These are phyloP conservation scores for Serendipita vermifera DNA, from an alignment of 768 basidiomycete genomes.

Conservation along the genomic window DNA sequence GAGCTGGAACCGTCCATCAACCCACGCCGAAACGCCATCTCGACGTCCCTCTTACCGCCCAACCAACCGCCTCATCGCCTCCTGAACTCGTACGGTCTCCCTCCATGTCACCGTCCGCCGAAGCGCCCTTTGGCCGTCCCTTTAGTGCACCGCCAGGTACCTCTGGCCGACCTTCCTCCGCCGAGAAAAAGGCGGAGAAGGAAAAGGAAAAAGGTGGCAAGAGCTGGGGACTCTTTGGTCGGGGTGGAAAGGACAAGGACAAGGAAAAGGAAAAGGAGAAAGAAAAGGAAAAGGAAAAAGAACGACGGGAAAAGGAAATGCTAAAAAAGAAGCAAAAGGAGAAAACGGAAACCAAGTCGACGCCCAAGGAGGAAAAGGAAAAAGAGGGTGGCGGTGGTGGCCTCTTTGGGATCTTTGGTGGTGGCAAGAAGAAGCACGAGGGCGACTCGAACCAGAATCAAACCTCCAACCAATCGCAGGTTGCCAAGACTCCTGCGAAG, in stretches of 20 bases:
- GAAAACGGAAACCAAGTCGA: conserved; percentile 22
- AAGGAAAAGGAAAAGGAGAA: conserved; percentile 15
- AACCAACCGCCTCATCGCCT: conserved; percentile 15
- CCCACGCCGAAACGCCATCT: conserved; percentile 48
- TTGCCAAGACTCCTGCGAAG: background rate
- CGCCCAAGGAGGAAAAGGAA: conserved; percentile 31
- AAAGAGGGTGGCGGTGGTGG: conserved; percentile 56
- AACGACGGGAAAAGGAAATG: conserved; percentile 25
- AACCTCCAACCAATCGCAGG: background rate
- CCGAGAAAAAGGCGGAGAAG: conserved; percentile 43
- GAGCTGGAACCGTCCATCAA: conserved; percentile 37
- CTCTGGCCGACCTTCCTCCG: conserved; percentile 23
- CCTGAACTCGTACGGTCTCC: conserved; percentile 14
- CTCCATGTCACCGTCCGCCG: conserved; percentile 20
- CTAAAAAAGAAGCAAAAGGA: conserved; percentile 36
- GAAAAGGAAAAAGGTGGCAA: conserved; percentile 39
- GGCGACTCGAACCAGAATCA: conserved; percentile 47
- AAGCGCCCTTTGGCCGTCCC: conserved; percentile 17
- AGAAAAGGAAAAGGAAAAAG: conserved; percentile 35
- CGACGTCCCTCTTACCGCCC: conserved; percentile 29
- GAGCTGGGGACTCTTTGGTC: conserved; percentile 45
- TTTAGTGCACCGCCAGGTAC: conserved; percentile 22
- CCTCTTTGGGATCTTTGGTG: conserved; percentile 88
- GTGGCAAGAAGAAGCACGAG: conserved; percentile 75
- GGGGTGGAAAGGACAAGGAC: conserved; percentile 56